Evolutionary conservation across 345 rosid genomes (phyloP).

Genomic region (Eucalyptus regnans): DNA sequence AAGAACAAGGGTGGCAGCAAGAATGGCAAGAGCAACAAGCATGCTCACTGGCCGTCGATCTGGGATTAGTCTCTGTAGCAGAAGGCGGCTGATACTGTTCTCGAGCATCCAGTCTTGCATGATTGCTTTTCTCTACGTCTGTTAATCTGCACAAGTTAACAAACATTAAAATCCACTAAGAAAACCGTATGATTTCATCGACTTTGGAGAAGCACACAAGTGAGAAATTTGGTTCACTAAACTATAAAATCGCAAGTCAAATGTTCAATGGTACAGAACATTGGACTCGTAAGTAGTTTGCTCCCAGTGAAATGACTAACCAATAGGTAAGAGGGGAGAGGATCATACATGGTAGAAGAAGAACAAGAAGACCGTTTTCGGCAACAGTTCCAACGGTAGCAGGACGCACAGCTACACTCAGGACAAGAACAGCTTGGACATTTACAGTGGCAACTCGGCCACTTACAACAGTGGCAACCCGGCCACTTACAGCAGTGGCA

Average conservation of each 20-base stretch:
- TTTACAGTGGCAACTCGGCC: neutral
- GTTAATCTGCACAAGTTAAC: neutral
- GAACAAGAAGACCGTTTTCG: slow-evolving; percentile 9
- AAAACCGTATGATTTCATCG: neutral
- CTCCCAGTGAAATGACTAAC: neutral
- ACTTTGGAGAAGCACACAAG: neutral
- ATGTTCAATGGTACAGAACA: neutral
- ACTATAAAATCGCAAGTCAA: neutral
- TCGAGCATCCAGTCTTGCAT: neutral
- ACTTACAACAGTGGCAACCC: neutral
- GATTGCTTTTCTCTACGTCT: neutral
- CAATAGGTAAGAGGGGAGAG: slow-evolving; percentile 1
- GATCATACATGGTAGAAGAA: slow-evolving; percentile 15
- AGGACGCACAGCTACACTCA: slow-evolving; percentile 22
- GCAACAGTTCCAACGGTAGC: slow-evolving; percentile 32
- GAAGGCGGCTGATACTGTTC: neutral
- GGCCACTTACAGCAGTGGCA: neutral
- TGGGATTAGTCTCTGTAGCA: neutral
- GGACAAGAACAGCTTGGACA: neutral
- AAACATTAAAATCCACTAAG: neutral
- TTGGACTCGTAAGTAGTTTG: neutral
- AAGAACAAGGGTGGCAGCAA: neutral
- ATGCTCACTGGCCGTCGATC: neutral
- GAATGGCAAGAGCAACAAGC: neutral
- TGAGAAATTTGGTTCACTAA: neutral